Evolutionary conservation across 345 rosid species (phyloP).

Genomic region (Mallotus nudiflorus): DNA sequence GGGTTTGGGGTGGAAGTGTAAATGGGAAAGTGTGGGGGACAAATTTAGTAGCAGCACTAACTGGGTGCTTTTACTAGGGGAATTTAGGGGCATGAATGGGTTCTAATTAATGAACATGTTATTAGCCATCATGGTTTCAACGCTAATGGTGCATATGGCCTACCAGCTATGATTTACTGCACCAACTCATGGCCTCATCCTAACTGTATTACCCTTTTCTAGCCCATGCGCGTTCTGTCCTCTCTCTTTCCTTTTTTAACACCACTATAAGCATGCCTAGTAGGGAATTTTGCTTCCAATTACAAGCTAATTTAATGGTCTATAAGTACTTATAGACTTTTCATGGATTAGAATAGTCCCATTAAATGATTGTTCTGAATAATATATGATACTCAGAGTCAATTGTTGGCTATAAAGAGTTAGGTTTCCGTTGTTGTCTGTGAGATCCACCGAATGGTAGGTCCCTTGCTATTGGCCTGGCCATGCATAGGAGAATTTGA

Average conservation of each 20-base stretch:
- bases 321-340: too few species aligned
- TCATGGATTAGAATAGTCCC: not conserved
- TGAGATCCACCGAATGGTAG: not conserved
- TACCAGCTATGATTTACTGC: conserved; percentile 15
- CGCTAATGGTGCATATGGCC: conserved; percentile 14
- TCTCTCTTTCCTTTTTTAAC: conserved; percentile 8
- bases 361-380: conserved; percentile 6
- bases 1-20: not conserved
- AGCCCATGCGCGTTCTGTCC: not conserved
- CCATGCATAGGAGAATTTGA: not conserved
- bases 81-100: conserved; percentile 7
- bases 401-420: not conserved
- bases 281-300: too few species aligned
- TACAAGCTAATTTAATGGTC: too few species aligned
- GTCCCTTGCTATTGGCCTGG: not conserved
- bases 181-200: conserved; percentile 8
- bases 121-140: conserved; percentile 18
- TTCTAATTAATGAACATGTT: conserved; percentile 21
- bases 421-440: not conserved
- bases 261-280: too few species aligned
- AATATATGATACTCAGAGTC: not conserved
- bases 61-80: not conserved
- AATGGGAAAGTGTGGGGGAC: not conserved
- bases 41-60: not conserved
- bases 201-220: conserved; percentile 3